phyloP scores from a whole-genome alignment of 805 yeast species.

The Starmerella apis region DNA sequence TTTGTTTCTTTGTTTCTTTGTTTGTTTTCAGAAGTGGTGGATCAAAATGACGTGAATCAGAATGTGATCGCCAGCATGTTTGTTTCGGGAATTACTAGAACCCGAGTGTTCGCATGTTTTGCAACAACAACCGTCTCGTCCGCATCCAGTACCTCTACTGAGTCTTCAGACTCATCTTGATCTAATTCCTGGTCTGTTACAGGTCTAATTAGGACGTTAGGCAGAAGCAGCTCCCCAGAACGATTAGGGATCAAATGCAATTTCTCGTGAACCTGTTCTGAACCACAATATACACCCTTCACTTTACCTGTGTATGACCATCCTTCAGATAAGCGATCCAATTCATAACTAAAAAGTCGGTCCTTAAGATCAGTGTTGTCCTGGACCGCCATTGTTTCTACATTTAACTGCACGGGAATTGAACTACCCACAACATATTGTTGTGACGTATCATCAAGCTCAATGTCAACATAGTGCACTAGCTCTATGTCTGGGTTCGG shows the following conservation, averaged over 20 bases:
- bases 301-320: conserved; percentile 77
- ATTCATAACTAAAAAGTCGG: conserved; percentile 38
- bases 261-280: conserved; percentile 26
- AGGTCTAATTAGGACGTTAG: conserved; percentile 38
- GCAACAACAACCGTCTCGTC: conserved; percentile 38
- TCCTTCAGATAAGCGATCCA: conserved; percentile 47
- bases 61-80: conserved; percentile 53
- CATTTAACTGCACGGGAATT: conserved; percentile 37
- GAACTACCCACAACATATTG: conserved; percentile 53
- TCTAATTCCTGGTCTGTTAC: conserved; percentile 39
- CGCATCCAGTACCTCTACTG: neutral
- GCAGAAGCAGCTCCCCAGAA: conserved; percentile 62
- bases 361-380: neutral
- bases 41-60: conserved; percentile 27
- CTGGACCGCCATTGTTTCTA: conserved; percentile 28
- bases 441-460: conserved; percentile 27
- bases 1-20: neutral
- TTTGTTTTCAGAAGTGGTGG: too few species aligned
- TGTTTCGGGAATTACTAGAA: conserved; percentile 60
- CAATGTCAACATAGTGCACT: conserved; percentile 48
- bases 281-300: conserved; percentile 40
- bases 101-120: conserved; percentile 55
- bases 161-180: neutral
- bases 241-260: conserved; percentile 61
- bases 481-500: conserved; percentile 51